Evolutionary conservation across 2,329 filamentous ascomycete genomes (phyloP).

Genomic region (Sporothrix curviconia): DNA sequence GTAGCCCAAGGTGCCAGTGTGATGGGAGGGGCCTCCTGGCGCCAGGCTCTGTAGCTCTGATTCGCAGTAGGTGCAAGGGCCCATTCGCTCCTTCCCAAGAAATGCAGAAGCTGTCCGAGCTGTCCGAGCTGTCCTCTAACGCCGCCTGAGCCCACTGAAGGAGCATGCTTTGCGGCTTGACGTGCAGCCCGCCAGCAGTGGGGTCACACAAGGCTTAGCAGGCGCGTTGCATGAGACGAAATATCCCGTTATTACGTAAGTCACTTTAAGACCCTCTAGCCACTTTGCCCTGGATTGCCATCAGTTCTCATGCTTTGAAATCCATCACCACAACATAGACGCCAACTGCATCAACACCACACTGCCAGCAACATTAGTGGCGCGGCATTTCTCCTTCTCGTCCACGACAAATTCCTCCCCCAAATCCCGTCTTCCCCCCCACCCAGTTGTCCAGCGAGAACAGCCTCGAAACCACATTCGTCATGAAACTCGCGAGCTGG

Average conservation of each 20-base stretch:
- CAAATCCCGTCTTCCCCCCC: neutral
- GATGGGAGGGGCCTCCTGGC: neutral
- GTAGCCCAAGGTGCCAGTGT: neutral
- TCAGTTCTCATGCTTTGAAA: conserved; percentile 8
- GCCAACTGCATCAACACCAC: neutral
- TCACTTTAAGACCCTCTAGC: neutral
- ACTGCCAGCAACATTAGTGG: neutral
- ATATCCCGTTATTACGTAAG: conserved; percentile 8
- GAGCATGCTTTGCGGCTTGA: too few relatives aligned
- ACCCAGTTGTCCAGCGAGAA: neutral
- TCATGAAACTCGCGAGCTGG: conserved; percentile 46
- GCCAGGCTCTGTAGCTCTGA: neutral
- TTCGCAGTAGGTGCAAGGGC: neutral
- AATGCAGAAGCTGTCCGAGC: too few relatives aligned
- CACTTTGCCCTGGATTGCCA: neutral
- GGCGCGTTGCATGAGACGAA: too few relatives aligned
- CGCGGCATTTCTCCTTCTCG: neutral
- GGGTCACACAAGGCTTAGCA: too few relatives aligned
- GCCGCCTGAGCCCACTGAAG: too few relatives aligned
- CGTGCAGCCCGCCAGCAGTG: too few relatives aligned
- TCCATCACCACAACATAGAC: neutral
- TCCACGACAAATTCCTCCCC: neutral
- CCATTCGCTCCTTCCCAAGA: neutral
- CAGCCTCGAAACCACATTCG: conserved; percentile 3
- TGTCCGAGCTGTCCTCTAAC: too few relatives aligned